Evolutionary conservation across 176 grass and related monocot genomes (phyloP).

Genomic region (Ensete glaucum): DNA sequence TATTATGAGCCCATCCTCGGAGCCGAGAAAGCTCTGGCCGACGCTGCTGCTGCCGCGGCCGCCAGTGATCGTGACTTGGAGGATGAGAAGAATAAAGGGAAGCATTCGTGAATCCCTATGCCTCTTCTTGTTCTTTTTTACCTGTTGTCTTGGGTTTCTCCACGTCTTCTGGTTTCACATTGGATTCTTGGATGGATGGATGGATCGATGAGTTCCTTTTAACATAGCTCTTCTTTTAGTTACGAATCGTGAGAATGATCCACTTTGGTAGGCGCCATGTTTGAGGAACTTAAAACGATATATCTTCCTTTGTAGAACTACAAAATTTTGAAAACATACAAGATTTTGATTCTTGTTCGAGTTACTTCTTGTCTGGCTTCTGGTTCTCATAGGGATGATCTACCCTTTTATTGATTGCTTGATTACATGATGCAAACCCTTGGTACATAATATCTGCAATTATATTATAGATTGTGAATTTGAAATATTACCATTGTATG

Average conservation of each 20-base stretch:
- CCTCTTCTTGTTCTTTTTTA: neutral
- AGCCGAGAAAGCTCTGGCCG: conserved; percentile 37
- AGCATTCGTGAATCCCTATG: conserved; percentile 5
- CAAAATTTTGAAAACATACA: neutral
- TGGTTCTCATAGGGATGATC: neutral
- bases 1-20: conserved; percentile 57
- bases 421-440: neutral
- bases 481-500: neutral
- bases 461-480: neutral
- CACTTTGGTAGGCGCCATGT: neutral
- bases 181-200: neutral
- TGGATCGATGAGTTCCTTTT: neutral
- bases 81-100: conserved; percentile 1
- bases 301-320: neutral
- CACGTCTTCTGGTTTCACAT: neutral
- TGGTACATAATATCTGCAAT: neutral
- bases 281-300: neutral
- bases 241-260: neutral
- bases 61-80: conserved; percentile 17
- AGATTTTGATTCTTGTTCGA: no score
- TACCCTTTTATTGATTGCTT: neutral
- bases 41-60: neutral
- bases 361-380: neutral
- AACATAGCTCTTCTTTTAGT: neutral
- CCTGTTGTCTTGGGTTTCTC: neutral